phyloP scores from a whole-genome alignment of 2,329 filamentous ascomycete species.

The Fusarium avenaceum region DNA sequence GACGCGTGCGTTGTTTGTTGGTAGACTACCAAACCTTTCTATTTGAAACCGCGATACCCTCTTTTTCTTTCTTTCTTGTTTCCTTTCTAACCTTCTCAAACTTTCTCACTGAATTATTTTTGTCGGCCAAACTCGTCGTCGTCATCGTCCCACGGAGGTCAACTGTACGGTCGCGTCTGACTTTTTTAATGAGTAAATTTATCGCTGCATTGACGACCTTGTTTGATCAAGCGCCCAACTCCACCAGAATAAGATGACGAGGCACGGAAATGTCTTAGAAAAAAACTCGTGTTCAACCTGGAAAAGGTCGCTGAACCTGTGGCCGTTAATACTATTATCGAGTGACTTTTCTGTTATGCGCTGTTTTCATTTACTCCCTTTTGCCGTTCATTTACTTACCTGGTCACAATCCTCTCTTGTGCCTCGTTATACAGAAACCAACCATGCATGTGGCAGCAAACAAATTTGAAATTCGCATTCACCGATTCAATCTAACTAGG shows the following conservation, averaged over 20 bases:
- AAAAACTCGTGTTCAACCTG: neutral
- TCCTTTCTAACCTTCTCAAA: constrained; percentile 1
- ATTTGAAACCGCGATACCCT: constrained; percentile 26
- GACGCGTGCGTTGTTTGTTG: constrained; percentile 7
- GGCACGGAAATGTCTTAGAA: constrained; percentile 12
- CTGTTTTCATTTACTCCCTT: neutral
- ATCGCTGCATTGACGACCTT: constrained; percentile 35
- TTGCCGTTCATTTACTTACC: neutral
- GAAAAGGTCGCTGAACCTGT: constrained; percentile 5
- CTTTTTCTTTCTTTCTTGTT: neutral
- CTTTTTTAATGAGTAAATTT: neutral
- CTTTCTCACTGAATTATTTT: neutral
- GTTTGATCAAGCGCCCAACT: constrained; percentile 41
- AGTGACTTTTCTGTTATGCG: neutral
- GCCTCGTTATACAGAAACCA: constrained; percentile 19
- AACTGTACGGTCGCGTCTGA: constrained; percentile 19
- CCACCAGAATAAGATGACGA: constrained; percentile 24
- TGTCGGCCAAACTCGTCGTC: neutral
- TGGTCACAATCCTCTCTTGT: constrained; percentile 5
- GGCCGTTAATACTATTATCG: neutral
- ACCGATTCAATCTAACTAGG: constrained; percentile 11
- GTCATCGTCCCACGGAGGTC: constrained; percentile 41
- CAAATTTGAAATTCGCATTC: constrained; percentile 9
- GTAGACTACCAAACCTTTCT: neutral
- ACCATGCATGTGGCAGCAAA: constrained; percentile 28